Evolutionary conservation across 345 rosid genomes (phyloP), one percentile per base, ranked within the genome.

Genomic region (Conringia planisiliqua): DNA sequence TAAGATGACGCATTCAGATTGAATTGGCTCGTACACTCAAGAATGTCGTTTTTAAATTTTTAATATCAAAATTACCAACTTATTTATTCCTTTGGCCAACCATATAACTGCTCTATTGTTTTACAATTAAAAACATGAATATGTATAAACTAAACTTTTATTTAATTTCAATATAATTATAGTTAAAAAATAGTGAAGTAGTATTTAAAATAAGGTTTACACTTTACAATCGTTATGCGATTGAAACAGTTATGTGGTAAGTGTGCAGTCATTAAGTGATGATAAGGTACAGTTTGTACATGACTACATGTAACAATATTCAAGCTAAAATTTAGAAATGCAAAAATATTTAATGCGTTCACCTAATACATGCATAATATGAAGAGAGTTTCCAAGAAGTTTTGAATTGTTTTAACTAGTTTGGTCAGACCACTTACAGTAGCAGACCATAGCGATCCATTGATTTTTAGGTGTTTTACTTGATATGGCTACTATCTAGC

Each of bases 391-490:
- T 33, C 35, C 36, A 3, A 36, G 30, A 46, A 57, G 32, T 74
- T 47, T 17, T 38, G 65, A 16, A 56, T n/a, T 42, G 47, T 73
- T 59, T 66, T 18, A 74, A 74, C 67, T 26, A 39, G 10, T 68
- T 51, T 51, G 58, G 79, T 69, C 51, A 76, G 65, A 54, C 70
- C 40, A 62, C 33, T 52, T 24, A 32, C 24, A 76, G 79, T 22
- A 22, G 12, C 64, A 76, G 58, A 58, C 30, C 75, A 69, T 32
- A 52, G 6, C 40, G 13, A 62, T 69, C 64, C 48, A 62, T 54
- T 69, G 42, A 35, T 39, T 68, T 55, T 62, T 60, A 32, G 51
- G 30, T 27, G 24, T 38, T 61, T 68, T 60, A 60, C 78, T 75
- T 67, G 68, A 76, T 68, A 38, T 76, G 62, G 62, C 33, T 68